Evolutionary conservation across 768 basidiomycete species (phyloP).

Genomic region (Serendipita sp.): DNA sequence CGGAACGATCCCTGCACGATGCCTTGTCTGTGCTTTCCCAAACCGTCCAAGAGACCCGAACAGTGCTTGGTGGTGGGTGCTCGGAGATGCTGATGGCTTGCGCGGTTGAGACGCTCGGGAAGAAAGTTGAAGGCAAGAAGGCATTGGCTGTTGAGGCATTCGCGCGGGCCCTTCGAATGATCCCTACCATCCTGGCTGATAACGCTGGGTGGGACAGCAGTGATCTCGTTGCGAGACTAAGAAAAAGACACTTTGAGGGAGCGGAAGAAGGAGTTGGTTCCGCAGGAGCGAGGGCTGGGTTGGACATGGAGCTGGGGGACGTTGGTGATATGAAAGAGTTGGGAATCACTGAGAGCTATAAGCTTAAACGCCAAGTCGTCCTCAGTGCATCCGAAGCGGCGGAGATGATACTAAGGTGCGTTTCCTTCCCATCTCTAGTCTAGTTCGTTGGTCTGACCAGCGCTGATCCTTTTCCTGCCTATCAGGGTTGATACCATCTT

Average conservation of each 20-base stretch:
- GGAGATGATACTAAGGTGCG: slow-evolving; percentile 94
- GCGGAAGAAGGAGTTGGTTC: slow-evolving; percentile 11
- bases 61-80: slow-evolving; percentile 91
- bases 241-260: slow-evolving; percentile 92
- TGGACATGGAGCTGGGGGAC: slow-evolving; percentile 76
- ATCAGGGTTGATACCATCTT: slow-evolving; percentile 83
- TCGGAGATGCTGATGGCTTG: slow-evolving; percentile 97
- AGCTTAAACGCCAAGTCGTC: slow-evolving; percentile 91
- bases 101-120: slow-evolving; percentile 77
- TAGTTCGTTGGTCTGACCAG: slow-evolving; percentile 4
- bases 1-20: slow-evolving; percentile 93
- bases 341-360: slow-evolving; percentile 93
- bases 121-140: slow-evolving; percentile 82
- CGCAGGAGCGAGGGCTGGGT: slow-evolving; percentile 53
- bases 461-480: not conserved
- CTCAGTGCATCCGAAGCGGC: slow-evolving; percentile 89
- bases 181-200: slow-evolving; percentile 92
- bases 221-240: slow-evolving; percentile 74
- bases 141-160: slow-evolving; percentile 92
- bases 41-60: slow-evolving; percentile 91
- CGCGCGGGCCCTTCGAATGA: slow-evolving; percentile 73
- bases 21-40: slow-evolving; percentile 95
- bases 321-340: slow-evolving; percentile 79
- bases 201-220: slow-evolving; percentile 98
- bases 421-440: slow-evolving; percentile 9